Percentiles rank a stretch among this genome's conserved stretches.
Evolutionary conservation across 176 grass and related monocot species (phyloP).

Genomic region (Zoysia japonica): DNA sequence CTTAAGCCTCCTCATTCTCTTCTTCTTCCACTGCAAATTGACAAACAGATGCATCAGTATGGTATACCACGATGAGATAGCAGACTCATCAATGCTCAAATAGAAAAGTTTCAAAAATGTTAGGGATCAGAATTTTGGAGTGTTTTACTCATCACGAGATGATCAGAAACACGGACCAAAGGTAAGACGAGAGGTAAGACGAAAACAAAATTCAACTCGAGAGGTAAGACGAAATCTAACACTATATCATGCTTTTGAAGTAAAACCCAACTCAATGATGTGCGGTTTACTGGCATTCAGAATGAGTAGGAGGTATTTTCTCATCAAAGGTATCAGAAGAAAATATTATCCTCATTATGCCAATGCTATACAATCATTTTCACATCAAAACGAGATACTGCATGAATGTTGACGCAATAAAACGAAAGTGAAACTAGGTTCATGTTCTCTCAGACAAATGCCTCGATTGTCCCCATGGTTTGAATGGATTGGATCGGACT

Average conservation of each 20-base stretch:
- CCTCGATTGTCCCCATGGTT: constrained; percentile 61
- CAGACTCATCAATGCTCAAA: neutral
- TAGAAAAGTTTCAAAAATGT: neutral
- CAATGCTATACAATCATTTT: neutral
- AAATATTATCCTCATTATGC: constrained; percentile 44
- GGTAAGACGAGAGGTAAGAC: no score
- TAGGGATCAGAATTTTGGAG: constrained; percentile 35
- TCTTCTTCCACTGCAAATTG: constrained; percentile 77
- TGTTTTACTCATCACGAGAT: constrained; percentile 44
- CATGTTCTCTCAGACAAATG: constrained; percentile 68
- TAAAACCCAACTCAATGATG: neutral
- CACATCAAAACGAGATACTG: neutral
- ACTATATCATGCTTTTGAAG: neutral
- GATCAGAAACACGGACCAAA: constrained; percentile 65
- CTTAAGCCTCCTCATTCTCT: constrained; percentile 92
- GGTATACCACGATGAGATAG: neutral
- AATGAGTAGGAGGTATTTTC: constrained; percentile 68
- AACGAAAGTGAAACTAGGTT: rapidly evolving
- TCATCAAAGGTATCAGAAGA: constrained; percentile 46
- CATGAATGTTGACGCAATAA: neutral
- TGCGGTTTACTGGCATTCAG: constrained; percentile 27
- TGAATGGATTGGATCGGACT: constrained; percentile 66
- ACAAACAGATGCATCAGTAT: neutral
- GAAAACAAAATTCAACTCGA: neutral
- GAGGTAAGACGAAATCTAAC: neutral